These are phyloP conservation scores for Dysphania ambrosioides DNA, from an alignment of 148 eudicot genomes.

Conservation along the genomic window DNA sequence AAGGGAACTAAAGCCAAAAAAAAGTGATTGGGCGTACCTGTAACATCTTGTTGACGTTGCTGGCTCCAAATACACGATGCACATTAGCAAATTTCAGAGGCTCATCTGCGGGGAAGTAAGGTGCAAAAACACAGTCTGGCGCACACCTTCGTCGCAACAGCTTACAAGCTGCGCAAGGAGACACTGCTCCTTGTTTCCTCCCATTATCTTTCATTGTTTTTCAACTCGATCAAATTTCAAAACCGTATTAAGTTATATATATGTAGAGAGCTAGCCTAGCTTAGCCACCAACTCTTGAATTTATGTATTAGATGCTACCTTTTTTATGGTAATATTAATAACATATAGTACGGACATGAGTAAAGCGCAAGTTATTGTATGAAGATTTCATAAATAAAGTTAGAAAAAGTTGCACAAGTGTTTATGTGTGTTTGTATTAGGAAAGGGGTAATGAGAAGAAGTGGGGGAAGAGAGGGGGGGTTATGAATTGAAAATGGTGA, in stretches of 20 bases:
- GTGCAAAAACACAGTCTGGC: constrained; percentile 73
- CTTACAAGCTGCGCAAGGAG: constrained; percentile 90
- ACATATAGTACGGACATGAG: constrained; percentile 32
- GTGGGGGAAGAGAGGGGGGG: constrained; percentile 19
- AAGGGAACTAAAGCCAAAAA: not conserved
- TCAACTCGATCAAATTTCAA: not conserved
- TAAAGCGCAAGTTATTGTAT: constrained; percentile 29
- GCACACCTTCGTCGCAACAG: constrained; percentile 71
- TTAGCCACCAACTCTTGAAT: not conserved
- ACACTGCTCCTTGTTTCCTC: constrained; percentile 63
- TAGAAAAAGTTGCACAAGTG: not conserved
- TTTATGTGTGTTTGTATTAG: not conserved
- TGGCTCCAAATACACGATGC: constrained; percentile 86
- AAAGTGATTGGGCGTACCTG: constrained; percentile 60
- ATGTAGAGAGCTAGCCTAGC: not conserved
- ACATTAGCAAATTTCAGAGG: constrained; percentile 90
- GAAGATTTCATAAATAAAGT: constrained; percentile 17
- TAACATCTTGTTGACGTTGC: constrained; percentile 90
- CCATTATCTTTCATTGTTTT: constrained; percentile 55
- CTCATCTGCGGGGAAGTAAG: constrained; percentile 82
- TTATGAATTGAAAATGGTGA: constrained; percentile 16
- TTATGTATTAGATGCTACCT: constrained; percentile 1
- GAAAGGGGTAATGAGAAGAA: not conserved
- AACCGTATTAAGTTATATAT: not conserved
- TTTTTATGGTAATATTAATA: not conserved